Evolutionary conservation across 345 rosid genomes (phyloP).

Genomic region (Euclidium syriacum): DNA sequence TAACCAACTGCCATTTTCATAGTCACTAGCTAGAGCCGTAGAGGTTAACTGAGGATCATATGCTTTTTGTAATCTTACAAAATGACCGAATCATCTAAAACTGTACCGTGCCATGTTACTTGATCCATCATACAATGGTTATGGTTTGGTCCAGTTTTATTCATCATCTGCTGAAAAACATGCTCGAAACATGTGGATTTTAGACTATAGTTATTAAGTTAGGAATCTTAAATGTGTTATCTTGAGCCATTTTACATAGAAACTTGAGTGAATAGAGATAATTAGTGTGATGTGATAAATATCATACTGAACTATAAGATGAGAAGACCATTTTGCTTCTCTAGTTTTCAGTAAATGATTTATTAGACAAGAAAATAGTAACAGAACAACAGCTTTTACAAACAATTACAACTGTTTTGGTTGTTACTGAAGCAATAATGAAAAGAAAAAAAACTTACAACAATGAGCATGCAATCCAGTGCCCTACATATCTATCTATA

Average conservation of each 20-base stretch:
- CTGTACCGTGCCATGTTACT: conserved; percentile 12
- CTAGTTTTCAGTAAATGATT: background rate
- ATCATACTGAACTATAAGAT: background rate
- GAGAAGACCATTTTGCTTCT: background rate
- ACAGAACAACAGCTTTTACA: conserved; percentile 4
- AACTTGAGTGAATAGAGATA: background rate
- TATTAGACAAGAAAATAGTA: background rate
- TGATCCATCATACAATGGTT: conserved; percentile 6
- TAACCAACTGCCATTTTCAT: conserved; percentile 21
- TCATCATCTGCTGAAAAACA: background rate
- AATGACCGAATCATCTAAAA: conserved; percentile 22
- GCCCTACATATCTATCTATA: conserved; percentile 31
- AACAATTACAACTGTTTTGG: conserved; percentile 5
- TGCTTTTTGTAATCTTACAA: conserved; percentile 11
- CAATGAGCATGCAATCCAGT: background rate
- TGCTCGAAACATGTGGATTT: background rate
- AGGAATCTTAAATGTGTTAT: background rate
- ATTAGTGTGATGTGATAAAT: background rate
- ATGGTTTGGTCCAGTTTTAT: conserved; percentile 8
- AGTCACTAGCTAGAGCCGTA: conserved; percentile 18
- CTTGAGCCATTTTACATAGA: background rate
- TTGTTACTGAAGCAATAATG: conserved; percentile 14
- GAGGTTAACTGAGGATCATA: conserved; percentile 24
- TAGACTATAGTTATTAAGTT: background rate
- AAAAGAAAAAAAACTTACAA: conserved; percentile 4